Percentiles rank a stretch among this genome's conserved stretches.
Evolutionary conservation across 1,139 yeast species (phyloP).

Genomic region (Geotrichum aggregatum): DNA sequence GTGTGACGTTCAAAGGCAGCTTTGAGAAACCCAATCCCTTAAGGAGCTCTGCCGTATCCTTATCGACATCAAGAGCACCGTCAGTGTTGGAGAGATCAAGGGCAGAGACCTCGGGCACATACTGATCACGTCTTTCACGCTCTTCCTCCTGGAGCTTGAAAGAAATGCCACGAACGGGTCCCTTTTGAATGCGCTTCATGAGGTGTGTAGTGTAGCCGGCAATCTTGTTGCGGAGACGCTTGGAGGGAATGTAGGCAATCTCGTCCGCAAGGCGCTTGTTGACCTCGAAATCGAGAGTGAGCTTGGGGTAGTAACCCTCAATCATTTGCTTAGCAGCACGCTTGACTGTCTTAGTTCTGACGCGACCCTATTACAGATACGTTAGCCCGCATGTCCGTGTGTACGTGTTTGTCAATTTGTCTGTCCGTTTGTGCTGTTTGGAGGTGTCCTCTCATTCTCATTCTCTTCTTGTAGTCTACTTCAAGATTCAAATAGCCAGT

Average conservation of each 20-base stretch:
- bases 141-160: slow-evolving; percentile 99
- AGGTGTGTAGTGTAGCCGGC: slow-evolving; percentile 99
- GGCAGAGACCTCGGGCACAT: slow-evolving; percentile 99
- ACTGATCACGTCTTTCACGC: slow-evolving; percentile 99
- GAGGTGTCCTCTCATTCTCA: too few relatives aligned
- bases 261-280: slow-evolving; percentile 99
- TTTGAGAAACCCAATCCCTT: slow-evolving; percentile 88
- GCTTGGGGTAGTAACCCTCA: slow-evolving; percentile 99
- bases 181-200: slow-evolving; percentile 99
- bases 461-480: too few relatives aligned
- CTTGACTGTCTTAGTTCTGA: slow-evolving; percentile 94
- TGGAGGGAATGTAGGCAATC: slow-evolving; percentile 98
- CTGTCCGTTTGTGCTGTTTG: too few relatives aligned
- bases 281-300: slow-evolving; percentile 99
- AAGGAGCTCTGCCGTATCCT: slow-evolving; percentile 96
- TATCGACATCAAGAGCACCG: slow-evolving; percentile 95
- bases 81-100: slow-evolving; percentile 95
- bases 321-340: slow-evolving; percentile 99
- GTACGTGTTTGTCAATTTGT: too few relatives aligned
- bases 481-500: too few relatives aligned
- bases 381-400: background rate
- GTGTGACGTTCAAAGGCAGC: slow-evolving; percentile 85
- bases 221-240: slow-evolving; percentile 99
- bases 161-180: slow-evolving; percentile 99
- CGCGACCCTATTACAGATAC: slow-evolving; percentile 31